Percentiles rank a stretch among this genome's conserved stretches.
These are phyloP conservation scores for Byssoonygena ceratinophila DNA, from an alignment of 2,329 filamentous ascomycete species.

Conservation along the genomic window DNA sequence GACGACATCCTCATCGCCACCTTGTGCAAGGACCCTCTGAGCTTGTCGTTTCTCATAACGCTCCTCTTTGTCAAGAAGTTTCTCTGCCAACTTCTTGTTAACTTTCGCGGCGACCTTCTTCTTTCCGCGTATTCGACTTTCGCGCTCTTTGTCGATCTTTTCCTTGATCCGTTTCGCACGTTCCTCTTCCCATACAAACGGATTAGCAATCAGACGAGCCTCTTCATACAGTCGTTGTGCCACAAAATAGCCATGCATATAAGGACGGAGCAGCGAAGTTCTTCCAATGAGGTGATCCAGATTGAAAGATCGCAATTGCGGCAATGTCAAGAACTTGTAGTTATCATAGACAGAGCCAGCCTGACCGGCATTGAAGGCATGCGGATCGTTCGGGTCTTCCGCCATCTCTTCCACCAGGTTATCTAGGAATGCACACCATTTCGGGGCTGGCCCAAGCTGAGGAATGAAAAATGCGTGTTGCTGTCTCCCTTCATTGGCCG, in stretches of 20 bases:
- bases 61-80: constrained; percentile 50
- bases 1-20: constrained; percentile 42
- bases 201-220: constrained; percentile 82
- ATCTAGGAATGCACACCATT: constrained; percentile 94
- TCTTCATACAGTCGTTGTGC: constrained; percentile 92
- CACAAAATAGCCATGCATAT: constrained; percentile 99
- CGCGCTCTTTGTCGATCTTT: constrained; percentile 94
- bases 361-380: constrained; percentile 37
- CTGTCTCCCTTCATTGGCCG: constrained; percentile 90
- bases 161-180: constrained; percentile 82
- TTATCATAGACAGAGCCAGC: constrained; percentile 85
- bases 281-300: constrained; percentile 82
- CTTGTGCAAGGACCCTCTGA: constrained; percentile 43
- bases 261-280: constrained; percentile 78
- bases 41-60: constrained; percentile 40
- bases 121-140: constrained; percentile 81
- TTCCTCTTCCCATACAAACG: constrained; percentile 88
- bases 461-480: constrained; percentile 94
- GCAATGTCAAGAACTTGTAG: constrained; percentile 90
- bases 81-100: constrained; percentile 60
- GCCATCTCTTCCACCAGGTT: constrained; percentile 99
- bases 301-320: constrained; percentile 75
- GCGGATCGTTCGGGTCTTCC: constrained; percentile 59
- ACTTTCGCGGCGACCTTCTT: constrained; percentile 89
- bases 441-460: constrained; percentile 81